These are phyloP conservation scores for Pseudogymnoascus sp. DNA, from an alignment of 2,329 filamentous ascomycete genomes.

Conservation along the genomic window DNA sequence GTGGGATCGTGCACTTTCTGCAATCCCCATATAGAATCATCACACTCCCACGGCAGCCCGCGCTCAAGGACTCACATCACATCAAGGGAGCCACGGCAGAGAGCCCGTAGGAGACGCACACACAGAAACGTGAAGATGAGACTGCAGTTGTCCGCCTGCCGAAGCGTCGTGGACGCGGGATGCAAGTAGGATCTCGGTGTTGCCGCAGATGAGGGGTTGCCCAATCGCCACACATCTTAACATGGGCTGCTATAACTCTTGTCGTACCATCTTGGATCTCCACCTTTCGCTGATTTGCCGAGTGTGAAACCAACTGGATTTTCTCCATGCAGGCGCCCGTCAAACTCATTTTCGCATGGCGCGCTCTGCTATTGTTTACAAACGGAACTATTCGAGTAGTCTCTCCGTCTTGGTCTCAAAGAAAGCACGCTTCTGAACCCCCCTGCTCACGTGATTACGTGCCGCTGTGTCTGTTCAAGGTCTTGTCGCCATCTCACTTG, in stretches of 20 bases:
- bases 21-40: constrained; percentile 2
- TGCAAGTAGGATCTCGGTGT: constrained; percentile 1
- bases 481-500: neutral
- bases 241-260: neutral
- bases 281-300: constrained; percentile 3
- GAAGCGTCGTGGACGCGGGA: neutral
- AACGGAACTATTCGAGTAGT: constrained; percentile 7
- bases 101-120: neutral
- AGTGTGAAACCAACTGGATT: neutral
- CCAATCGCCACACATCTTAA: constrained; percentile 5
- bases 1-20: neutral
- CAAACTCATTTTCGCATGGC: neutral
- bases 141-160: constrained; percentile 3
- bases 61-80: neutral
- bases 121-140: constrained; percentile 5
- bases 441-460: neutral
- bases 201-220: constrained; percentile 5
- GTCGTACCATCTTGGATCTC: neutral
- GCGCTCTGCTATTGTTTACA: neutral
- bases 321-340: constrained; percentile 3
- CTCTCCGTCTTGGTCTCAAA: neutral
- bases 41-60: neutral
- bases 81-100: neutral
- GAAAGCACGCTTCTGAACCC: neutral
- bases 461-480: neutral